A percentile compares a stretch with the other conserved stretches of the same genome.
Evolutionary conservation across 768 basidiomycete species (phyloP).

Genomic region (Tulasnella sp.): DNA sequence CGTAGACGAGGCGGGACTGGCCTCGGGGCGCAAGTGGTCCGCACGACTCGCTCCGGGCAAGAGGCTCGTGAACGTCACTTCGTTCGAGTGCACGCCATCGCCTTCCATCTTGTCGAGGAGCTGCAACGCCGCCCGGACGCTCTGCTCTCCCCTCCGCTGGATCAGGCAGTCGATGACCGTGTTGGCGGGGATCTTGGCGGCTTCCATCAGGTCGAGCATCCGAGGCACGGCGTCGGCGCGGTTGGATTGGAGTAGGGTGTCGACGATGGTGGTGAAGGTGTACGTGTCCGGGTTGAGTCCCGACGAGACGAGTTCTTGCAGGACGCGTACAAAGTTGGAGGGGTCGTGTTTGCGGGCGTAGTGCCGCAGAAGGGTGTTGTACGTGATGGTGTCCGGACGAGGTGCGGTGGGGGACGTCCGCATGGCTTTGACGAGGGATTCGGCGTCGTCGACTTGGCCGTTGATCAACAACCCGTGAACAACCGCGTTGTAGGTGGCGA

Average conservation of each 20-base stretch:
- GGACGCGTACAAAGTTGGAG: slow-evolving; percentile 41
- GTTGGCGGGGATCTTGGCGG: slow-evolving; percentile 61
- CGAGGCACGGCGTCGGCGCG: slow-evolving; percentile 43
- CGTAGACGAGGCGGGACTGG: slow-evolving; percentile 27
- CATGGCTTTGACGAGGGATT: slow-evolving; percentile 32
- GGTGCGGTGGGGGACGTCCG: slow-evolving; percentile 33
- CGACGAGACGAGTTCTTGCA: slow-evolving; percentile 44
- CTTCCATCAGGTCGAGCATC: slow-evolving; percentile 62
- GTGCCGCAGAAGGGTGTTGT: slow-evolving; percentile 69
- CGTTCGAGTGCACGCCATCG: slow-evolving; percentile 44
- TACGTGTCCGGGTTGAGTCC: slow-evolving; percentile 62
- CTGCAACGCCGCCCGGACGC: slow-evolving; percentile 49
- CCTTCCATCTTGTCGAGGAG: slow-evolving; percentile 66
- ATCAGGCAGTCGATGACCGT: slow-evolving; percentile 69
- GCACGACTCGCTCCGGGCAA: slow-evolving; percentile 64
- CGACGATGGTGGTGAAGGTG: slow-evolving; percentile 79
- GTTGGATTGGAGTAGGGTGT: slow-evolving; percentile 58
- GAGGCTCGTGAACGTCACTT: slow-evolving; percentile 74
- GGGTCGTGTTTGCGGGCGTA: slow-evolving; percentile 54
- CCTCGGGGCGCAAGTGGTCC: slow-evolving; percentile 37
- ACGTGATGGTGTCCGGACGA: slow-evolving; percentile 57
- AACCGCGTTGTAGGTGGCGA: slow-evolving; percentile 51
- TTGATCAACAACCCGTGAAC: slow-evolving; percentile 50
- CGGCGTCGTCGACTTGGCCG: slow-evolving; percentile 26
- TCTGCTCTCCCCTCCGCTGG: slow-evolving; percentile 38